These are phyloP conservation scores for Astragalus glycyphyllos DNA, from an alignment of 306 rosid species.

Conservation along the genomic window DNA sequence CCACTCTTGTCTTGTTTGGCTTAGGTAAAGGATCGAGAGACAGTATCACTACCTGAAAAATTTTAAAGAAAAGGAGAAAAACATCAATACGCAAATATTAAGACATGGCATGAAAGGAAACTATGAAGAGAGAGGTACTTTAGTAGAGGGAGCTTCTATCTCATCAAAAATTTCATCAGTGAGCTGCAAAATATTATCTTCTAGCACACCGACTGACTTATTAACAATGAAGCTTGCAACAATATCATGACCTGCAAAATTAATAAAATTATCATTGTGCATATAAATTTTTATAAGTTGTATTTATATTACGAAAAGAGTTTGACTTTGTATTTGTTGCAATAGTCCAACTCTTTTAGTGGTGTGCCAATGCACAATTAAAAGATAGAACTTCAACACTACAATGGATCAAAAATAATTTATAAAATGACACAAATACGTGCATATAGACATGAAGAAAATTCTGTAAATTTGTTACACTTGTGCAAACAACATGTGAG, in stretches of 20 bases:
- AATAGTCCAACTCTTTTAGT: slow-evolving; percentile 16
- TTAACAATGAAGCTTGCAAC: slow-evolving; percentile 72
- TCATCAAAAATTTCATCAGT: slow-evolving; percentile 64
- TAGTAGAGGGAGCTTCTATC: slow-evolving; percentile 60
- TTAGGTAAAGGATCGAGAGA: slow-evolving; percentile 58
- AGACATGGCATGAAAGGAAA: slow-evolving; percentile 27
- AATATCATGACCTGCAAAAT: slow-evolving; percentile 70
- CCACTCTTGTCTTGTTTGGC: slow-evolving; percentile 68
- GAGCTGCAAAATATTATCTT: slow-evolving; percentile 67
- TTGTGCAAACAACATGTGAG: slow-evolving; percentile 16
- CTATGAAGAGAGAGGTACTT: slow-evolving; percentile 50
- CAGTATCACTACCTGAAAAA: slow-evolving; percentile 68
- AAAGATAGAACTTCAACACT: slow-evolving; percentile 7
- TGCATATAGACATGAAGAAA: neutral
- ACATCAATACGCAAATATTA: slow-evolving; percentile 33
- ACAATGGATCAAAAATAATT: slow-evolving; percentile 2
- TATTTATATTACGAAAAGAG: slow-evolving; percentile 4
- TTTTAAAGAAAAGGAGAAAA: slow-evolving; percentile 30
- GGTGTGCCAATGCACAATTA: slow-evolving; percentile 23
- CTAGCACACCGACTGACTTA: slow-evolving; percentile 64
- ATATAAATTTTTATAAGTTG: slow-evolving; percentile 23
- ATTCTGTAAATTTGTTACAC: neutral
- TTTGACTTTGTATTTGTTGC: slow-evolving; percentile 10
- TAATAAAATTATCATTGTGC: slow-evolving; percentile 23
- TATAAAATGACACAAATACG: slow-evolving; percentile 7